Base-by-base conservation (phyloP, 345 rosid genomes). In the Eucalyptus marginata region DNA sequence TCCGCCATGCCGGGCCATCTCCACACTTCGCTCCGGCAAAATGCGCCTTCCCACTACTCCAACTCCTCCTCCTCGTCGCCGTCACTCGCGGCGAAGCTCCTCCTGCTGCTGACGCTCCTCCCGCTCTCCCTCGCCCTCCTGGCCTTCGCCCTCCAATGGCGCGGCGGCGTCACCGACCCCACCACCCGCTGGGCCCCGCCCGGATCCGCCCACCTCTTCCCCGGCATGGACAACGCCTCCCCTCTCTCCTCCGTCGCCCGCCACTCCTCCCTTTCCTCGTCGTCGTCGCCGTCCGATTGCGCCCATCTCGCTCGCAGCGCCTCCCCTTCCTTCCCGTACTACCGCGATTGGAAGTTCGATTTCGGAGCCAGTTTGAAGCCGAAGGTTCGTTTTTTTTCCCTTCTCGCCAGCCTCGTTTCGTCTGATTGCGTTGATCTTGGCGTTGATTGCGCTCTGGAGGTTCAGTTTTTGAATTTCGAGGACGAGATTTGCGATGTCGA, bases 91-190 rank as follows among this genome's bases (percentile, higher is more conserved):
- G 94, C 97, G 13, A 94, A 90, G 94, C 95, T 98, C 18, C 93
- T 96, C 81, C 95, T 96, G 71, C 97, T 96, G 80, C 95, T 96
- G 86, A 96, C 99, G 40, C 87, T 96, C 88, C 98, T 96, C 86
- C 98, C 99, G 14, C 93, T 96, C 86, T 95, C 99, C 71, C 97
- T 97, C 51, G 98, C 99, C 27, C 94, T 94, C 90, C 92, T 97
- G 88, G 99, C 99, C 79, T 97, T 97, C 88, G 80, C 92, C 90
- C 99, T 97, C 91, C 98, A 96, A 92, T 97, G 99, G 99, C 96
- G 96, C 87, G 99, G 98, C 64, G 97, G 93, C 24, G 89, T 96
- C 31, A 86, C 92, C 88, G 98, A 95, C 90, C 98, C 98, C 25
- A 80, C 95, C 89, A 54, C 95, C n/a, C 93, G 93, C 25, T 94